These are phyloP conservation scores for Obelidium mucronatum DNA, from an alignment of 192 early-diverging fungal species.

Conservation along the genomic window DNA sequence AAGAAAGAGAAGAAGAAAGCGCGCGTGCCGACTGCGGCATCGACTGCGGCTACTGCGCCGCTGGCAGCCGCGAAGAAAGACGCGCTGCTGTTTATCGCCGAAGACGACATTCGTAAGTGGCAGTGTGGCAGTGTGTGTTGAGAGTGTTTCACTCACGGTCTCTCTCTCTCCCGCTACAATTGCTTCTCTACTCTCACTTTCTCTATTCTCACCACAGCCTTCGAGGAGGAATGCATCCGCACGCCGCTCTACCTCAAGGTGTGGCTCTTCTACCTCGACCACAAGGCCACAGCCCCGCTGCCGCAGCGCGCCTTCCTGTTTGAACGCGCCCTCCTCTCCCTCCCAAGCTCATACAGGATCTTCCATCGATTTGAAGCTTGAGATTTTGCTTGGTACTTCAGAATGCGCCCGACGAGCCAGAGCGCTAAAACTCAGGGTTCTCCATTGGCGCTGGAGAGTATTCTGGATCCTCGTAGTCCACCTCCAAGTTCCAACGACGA, in stretches of 20 bases:
- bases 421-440: no score
- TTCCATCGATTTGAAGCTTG: no score
- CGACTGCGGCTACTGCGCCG: not conserved
- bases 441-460: no score
- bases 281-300: slow-evolving; percentile 65
- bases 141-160: not conserved
- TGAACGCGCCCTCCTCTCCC: slow-evolving; percentile 84
- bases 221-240: slow-evolving; percentile 64
- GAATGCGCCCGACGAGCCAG: no score
- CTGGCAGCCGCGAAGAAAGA: slow-evolving; percentile 19
- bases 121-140: not conserved
- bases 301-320: slow-evolving; percentile 70
- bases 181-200: no score
- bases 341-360: slow-evolving; percentile 97
- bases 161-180: no score
- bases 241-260: slow-evolving; percentile 66
- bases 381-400: no score
- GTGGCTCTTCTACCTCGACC: slow-evolving; percentile 92
- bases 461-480: no score
- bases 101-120: slow-evolving; percentile 52
- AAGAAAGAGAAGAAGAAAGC: not conserved
- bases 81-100: slow-evolving; percentile 37
- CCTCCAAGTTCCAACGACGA: no score
- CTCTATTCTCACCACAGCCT: no score
- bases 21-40: not conserved